Percentiles rank a stretch among this genome's conserved stretches.
phyloP scores from a whole-genome alignment of 768 basidiomycete genomes.

The Termitomyces sp. region DNA sequence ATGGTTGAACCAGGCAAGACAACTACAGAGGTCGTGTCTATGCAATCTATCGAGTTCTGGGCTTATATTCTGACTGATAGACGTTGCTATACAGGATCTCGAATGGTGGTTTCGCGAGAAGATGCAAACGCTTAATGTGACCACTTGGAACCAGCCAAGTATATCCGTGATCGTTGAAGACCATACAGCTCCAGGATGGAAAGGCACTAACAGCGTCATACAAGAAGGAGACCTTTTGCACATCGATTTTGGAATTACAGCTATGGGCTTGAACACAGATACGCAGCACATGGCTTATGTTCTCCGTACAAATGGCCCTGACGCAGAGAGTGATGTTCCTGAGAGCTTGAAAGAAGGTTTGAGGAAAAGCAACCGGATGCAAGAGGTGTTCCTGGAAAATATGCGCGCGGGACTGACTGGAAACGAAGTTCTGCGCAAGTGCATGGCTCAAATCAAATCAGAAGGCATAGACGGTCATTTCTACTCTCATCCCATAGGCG shows the following conservation, averaged over 20 bases:
- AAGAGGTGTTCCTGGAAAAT: conserved; percentile 41
- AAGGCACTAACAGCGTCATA: conserved; percentile 35
- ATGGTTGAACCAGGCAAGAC: conserved; percentile 40
- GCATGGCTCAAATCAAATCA: conserved; percentile 38
- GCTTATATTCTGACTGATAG: neutral
- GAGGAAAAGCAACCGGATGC: conserved; percentile 44
- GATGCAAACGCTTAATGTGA: conserved; percentile 41
- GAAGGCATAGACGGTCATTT: conserved; percentile 47
- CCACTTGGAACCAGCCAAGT: conserved; percentile 54
- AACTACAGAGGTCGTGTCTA: conserved; percentile 33
- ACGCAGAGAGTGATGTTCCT: conserved; percentile 39
- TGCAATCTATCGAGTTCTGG: neutral
- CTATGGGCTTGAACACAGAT: conserved; percentile 53
- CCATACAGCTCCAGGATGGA: conserved; percentile 40
- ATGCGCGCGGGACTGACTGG: conserved; percentile 46
- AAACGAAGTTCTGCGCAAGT: conserved; percentile 39
- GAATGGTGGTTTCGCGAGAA: conserved; percentile 54
- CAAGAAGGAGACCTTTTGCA: conserved; percentile 49
- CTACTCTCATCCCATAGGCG: conserved; percentile 53
- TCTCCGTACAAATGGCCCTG: conserved; percentile 27
- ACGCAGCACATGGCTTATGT: conserved; percentile 57
- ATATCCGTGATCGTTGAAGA: conserved; percentile 40
- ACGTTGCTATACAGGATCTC: conserved; percentile 33
- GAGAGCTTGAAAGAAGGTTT: conserved; percentile 41
- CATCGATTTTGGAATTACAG: conserved; percentile 52